phyloP scores from a whole-genome alignment of 2,329 filamentous ascomycete genomes.

The Chaetomiaceae sp. region DNA sequence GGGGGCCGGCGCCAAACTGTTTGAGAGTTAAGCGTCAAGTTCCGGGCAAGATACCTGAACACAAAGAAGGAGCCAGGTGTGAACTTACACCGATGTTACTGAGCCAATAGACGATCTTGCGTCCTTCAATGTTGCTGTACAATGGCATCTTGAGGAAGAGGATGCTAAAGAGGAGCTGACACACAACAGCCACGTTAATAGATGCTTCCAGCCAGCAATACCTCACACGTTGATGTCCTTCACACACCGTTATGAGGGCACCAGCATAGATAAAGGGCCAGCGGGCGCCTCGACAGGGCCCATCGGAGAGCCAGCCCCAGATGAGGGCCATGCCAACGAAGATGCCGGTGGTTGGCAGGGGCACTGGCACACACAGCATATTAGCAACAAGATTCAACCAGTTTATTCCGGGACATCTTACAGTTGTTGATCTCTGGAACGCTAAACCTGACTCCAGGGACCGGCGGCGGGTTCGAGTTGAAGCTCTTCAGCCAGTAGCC shows the following conservation, averaged over 20 bases:
- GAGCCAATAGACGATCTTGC: not conserved
- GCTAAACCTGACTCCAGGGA: not conserved
- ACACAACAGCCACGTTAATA: not conserved
- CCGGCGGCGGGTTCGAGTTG: not conserved
- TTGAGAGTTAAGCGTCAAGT: too few species aligned
- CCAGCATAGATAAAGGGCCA: not conserved
- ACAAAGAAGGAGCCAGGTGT: not conserved
- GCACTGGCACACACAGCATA: too few species aligned
- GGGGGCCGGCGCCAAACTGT: not conserved
- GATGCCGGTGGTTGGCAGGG: not conserved
- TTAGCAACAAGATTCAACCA: too few species aligned
- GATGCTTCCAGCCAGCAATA: not conserved
- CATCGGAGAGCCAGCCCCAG: not conserved
- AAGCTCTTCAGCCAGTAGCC: constrained; percentile 2
- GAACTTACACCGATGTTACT: not conserved
- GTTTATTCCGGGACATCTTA: too few species aligned
- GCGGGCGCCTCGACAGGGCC: not conserved
- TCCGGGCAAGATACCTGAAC: too few species aligned
- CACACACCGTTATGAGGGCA: not conserved
- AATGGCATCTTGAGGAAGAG: not conserved
- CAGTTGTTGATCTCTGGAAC: not conserved
- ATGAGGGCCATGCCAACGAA: not conserved
- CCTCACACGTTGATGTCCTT: not conserved
- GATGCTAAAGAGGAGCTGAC: not conserved
- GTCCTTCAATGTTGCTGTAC: not conserved